Percentiles rank a stretch among this genome's conserved stretches.
Conservation (phyloP, 73 alveolate genomes). For the Paramecium pentaurelia region DNA sequence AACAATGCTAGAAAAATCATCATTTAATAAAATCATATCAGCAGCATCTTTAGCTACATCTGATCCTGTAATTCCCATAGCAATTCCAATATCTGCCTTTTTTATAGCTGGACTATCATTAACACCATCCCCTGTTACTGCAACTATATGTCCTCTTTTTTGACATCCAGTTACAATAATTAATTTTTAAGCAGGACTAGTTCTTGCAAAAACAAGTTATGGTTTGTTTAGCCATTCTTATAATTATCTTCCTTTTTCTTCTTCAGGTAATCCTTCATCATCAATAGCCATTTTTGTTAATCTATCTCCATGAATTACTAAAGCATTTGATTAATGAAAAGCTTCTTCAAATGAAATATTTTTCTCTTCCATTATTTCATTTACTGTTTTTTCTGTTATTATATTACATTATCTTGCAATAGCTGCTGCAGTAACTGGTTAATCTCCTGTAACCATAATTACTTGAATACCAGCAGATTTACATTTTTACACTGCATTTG, state of each 20-base stretch:
- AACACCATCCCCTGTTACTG: constrained; percentile 98
- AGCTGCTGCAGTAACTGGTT: constrained; percentile 71
- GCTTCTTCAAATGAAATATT: constrained; percentile 65
- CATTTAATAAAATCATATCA: constrained; percentile 73
- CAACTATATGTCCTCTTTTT: constrained; percentile 91
- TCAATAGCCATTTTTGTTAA: constrained; percentile 62
- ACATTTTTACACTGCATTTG: constrained; percentile 73
- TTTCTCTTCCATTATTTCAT: constrained; percentile 74
- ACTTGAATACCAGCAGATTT: constrained; percentile 91
- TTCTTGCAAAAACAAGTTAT: constrained; percentile 94
- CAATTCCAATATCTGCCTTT: constrained; percentile 83
- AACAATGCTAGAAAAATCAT: constrained; percentile 81
- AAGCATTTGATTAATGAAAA: constrained; percentile 61
- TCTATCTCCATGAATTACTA: constrained; percentile 82
- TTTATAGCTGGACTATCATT: constrained; percentile 91
- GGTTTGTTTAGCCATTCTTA: constrained; percentile 68
- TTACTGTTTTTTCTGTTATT: constrained; percentile 74
- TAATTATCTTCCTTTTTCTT: constrained; percentile 74
- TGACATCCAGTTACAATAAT: constrained; percentile 92
- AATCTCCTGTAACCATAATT: constrained; percentile 83
- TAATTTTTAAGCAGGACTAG: constrained; percentile 94
- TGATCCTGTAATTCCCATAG: constrained; percentile 85
- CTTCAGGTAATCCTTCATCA: constrained; percentile 70
- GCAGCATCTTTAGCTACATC: constrained; percentile 83
- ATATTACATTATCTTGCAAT: constrained; percentile 66